A percentile compares a stretch with the other conserved stretches of the same genome.
These are phyloP conservation scores for Scheffersomyces illinoinensis DNA, from an alignment of 1,139 yeast genomes.

Conservation along the genomic window DNA sequence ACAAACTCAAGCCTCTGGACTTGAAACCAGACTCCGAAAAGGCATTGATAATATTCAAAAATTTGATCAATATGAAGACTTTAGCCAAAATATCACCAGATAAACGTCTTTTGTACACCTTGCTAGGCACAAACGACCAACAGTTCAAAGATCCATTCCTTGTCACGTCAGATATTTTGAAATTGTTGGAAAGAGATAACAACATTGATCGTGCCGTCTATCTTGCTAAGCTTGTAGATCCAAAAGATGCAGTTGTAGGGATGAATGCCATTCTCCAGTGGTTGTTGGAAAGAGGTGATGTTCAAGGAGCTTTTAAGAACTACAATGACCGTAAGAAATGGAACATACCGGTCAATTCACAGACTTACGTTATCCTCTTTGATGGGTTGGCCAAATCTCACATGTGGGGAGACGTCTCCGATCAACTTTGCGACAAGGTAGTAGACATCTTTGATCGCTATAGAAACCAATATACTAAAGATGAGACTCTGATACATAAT, in stretches of 20 bases:
- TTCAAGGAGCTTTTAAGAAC: slow-evolving; percentile 47
- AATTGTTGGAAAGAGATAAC: slow-evolving; percentile 50
- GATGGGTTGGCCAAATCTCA: slow-evolving; percentile 52
- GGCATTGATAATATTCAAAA: slow-evolving; percentile 30
- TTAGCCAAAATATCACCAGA: slow-evolving; percentile 33
- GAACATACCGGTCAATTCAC: slow-evolving; percentile 54
- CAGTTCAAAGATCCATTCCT: slow-evolving; percentile 57
- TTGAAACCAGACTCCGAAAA: slow-evolving; percentile 20
- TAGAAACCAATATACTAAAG: slow-evolving; percentile 5
- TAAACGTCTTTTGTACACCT: slow-evolving; percentile 44
- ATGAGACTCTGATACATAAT: not conserved
- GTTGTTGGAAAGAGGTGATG: slow-evolving; percentile 41
- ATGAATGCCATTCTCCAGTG: slow-evolving; percentile 60
- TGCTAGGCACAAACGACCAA: slow-evolving; percentile 58
- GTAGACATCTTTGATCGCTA: slow-evolving; percentile 24
- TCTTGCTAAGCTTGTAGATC: slow-evolving; percentile 50
- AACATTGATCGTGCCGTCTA: slow-evolving; percentile 51
- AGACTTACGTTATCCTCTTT: slow-evolving; percentile 57
- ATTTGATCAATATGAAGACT: slow-evolving; percentile 26
- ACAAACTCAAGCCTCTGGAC: slow-evolving; percentile 21
- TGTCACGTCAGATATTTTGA: slow-evolving; percentile 53
- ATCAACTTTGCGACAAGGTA: slow-evolving; percentile 21
- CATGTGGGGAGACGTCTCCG: slow-evolving; percentile 35
- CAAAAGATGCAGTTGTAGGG: slow-evolving; percentile 54
- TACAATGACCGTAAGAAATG: slow-evolving; percentile 60